Conservation (phyloP, 1,139 yeast species). For the Candida sp. region DNA sequence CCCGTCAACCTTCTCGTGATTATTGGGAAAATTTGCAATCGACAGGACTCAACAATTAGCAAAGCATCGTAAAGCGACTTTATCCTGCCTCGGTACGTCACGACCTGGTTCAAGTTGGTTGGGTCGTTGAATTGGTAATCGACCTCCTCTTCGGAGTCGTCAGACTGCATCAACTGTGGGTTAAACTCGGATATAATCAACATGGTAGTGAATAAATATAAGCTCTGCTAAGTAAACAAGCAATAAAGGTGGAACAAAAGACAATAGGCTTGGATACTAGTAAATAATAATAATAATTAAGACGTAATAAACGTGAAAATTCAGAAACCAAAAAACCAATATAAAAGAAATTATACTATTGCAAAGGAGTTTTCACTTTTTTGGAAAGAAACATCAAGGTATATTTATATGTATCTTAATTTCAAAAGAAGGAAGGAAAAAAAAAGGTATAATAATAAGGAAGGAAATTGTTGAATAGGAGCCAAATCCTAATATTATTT, state of each 20-base stretch:
- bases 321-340: background rate
- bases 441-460: background rate
- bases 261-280: too few relatives aligned
- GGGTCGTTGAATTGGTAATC: constrained; percentile 3
- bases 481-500: too few relatives aligned
- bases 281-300: too few relatives aligned
- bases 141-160: constrained; percentile 7
- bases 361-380: background rate
- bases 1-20: constrained; percentile 64
- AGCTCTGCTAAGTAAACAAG: background rate
- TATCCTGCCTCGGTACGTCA: constrained; percentile 65
- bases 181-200: constrained; percentile 22
- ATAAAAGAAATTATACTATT: background rate
- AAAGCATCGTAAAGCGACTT: constrained; percentile 66
- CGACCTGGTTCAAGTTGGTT: constrained; percentile 34
- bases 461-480: too few relatives aligned
- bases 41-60: constrained; percentile 65
- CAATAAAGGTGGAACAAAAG: background rate
- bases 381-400: background rate
- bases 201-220: constrained; percentile 9
- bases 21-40: constrained; percentile 59
- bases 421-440: background rate
- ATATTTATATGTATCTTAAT: constrained; percentile 1
- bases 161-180: constrained; percentile 10
- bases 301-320: background rate